These are phyloP conservation scores for Microcera coccophila DNA, from an alignment of 2,329 filamentous ascomycete species.

Conservation along the genomic window DNA sequence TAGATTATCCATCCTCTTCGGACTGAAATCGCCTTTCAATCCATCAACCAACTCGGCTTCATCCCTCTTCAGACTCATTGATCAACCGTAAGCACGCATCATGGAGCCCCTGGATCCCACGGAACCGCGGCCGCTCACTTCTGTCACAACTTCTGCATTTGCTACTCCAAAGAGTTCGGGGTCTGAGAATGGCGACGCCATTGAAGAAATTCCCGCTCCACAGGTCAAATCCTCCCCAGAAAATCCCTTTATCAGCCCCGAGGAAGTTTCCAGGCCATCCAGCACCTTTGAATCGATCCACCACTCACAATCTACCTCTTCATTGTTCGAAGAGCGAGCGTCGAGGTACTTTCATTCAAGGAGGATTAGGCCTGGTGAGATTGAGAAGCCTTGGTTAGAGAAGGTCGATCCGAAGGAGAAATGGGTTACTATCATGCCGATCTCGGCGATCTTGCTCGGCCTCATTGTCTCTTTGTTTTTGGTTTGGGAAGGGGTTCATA, in stretches of 20 bases:
- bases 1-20: no score
- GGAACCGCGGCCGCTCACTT: no score
- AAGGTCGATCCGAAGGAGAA: slow-evolving; percentile 74
- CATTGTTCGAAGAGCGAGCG: slow-evolving; percentile 37
- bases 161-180: no score
- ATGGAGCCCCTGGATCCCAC: no score
- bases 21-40: no score
- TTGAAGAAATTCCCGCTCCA: slow-evolving; percentile 35
- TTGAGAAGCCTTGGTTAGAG: slow-evolving; percentile 74
- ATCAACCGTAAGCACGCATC: no score
- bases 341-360: slow-evolving; percentile 69
- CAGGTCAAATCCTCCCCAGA: slow-evolving; percentile 23
- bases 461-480: slow-evolving; percentile 65
- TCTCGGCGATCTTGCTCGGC: slow-evolving; percentile 67
- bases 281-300: neutral
- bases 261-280: neutral
- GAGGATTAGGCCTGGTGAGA: slow-evolving; percentile 65
- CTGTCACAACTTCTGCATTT: no score
- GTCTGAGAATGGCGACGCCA: slow-evolving; percentile 34
- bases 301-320: slow-evolving; percentile 6
- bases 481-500: slow-evolving; percentile 69
- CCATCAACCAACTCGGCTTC: no score
- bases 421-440: slow-evolving; percentile 78
- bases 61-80: no score
- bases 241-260: slow-evolving; percentile 51